Conservation (phyloP, 2,329 filamentous ascomycete species). For the Trichoderma sp. region DNA sequence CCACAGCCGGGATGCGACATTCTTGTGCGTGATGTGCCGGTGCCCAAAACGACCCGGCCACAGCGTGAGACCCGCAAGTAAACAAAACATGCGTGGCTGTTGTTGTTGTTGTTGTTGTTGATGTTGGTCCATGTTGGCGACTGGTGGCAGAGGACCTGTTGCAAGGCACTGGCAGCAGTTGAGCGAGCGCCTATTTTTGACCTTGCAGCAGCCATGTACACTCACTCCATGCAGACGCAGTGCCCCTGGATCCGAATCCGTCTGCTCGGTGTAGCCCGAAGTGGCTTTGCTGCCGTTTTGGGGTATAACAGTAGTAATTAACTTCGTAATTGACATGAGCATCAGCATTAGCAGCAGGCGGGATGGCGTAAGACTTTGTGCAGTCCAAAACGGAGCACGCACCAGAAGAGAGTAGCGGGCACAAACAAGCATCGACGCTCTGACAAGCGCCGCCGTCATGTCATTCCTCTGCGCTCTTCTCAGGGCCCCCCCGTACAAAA, state of each 20-base stretch:
- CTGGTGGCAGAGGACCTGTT: not conserved
- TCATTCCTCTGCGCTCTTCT: not conserved
- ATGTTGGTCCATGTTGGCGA: not conserved
- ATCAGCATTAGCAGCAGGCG: not conserved
- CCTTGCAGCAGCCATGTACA: not conserved
- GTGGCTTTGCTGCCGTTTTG: conserved; percentile 11
- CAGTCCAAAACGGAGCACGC: not conserved
- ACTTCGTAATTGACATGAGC: not conserved
- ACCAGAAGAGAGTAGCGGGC: not conserved
- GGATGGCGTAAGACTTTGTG: conserved; percentile 2
- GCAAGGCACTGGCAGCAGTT: not conserved
- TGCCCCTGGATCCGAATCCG: not conserved
- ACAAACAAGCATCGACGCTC: not conserved
- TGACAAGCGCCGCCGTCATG: conserved; percentile 11
- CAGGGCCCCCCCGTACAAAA: conserved; percentile 16
- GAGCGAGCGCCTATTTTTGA: not conserved
- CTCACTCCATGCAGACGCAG: not conserved
- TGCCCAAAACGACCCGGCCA: conserved; percentile 14
- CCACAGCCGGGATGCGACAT: conserved; percentile 22
- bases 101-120: not conserved
- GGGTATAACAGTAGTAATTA: conserved; percentile 16
- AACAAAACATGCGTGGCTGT: not conserved
- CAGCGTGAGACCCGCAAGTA: conserved; percentile 16
- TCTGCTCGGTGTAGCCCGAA: conserved; percentile 19
- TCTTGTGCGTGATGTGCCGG: conserved; percentile 17